These are phyloP conservation scores for Phytophthora sansomeana DNA, from an alignment of 352 stramenopile genomes.

Conservation along the genomic window DNA sequence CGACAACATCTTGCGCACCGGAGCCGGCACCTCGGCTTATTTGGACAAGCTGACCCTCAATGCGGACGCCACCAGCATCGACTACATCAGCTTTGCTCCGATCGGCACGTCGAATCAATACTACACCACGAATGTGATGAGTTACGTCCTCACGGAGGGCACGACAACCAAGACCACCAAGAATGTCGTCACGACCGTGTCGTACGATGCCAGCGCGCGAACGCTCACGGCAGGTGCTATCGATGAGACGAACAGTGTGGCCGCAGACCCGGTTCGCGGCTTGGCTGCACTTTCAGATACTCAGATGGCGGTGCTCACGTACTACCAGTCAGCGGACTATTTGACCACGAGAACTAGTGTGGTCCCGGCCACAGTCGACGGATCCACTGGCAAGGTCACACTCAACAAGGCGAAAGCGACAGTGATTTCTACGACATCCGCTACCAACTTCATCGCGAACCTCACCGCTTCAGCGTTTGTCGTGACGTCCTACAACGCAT, in stretches of 20 bases:
- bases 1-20: constrained; percentile 49
- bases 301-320: constrained; percentile 44
- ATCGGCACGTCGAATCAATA: constrained; percentile 42
- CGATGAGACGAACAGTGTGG: constrained; percentile 33
- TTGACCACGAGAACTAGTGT: constrained; percentile 28
- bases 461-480: constrained; percentile 51
- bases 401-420: constrained; percentile 34
- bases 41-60: constrained; percentile 45
- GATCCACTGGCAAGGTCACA: constrained; percentile 10
- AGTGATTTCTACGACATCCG: constrained; percentile 32
- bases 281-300: constrained; percentile 69
- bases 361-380: constrained; percentile 42
- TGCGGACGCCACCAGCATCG: constrained; percentile 5
- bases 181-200: constrained; percentile 61
- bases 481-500: constrained; percentile 58
- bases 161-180: constrained; percentile 32
- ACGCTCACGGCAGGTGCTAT: constrained; percentile 29
- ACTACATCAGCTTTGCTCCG: constrained; percentile 64
- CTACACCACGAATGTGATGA: constrained; percentile 62
- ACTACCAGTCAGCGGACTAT: not conserved
- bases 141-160: constrained; percentile 43
- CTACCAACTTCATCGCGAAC: constrained; percentile 48
- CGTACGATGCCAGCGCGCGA: constrained; percentile 42
- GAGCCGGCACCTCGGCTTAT: constrained; percentile 77
- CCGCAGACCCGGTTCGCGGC: constrained; percentile 47